Conservation (phyloP, 1,284 basidiomycete species). For the Leccinum pachyderme region DNA sequence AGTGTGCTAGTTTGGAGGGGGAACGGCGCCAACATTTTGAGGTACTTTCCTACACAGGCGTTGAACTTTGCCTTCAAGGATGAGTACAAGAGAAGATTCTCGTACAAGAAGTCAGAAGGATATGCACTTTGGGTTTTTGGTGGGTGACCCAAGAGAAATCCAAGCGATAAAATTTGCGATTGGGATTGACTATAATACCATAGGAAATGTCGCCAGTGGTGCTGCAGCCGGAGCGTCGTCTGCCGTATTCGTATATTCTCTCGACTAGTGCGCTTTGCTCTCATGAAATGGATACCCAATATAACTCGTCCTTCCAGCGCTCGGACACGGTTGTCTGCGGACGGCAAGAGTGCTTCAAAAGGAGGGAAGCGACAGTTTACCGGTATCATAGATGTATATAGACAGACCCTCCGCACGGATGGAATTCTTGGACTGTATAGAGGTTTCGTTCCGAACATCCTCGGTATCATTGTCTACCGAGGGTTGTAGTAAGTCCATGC, state of each 20-base stretch:
- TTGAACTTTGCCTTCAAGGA: slow-evolving; percentile 54
- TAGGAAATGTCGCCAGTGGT: slow-evolving; percentile 46
- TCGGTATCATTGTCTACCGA: slow-evolving; percentile 63
- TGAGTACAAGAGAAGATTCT: slow-evolving; percentile 48
- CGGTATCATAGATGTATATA: slow-evolving; percentile 47
- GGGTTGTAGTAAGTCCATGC: slow-evolving; percentile 45
- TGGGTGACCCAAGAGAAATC: neutral
- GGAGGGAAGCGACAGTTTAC: slow-evolving; percentile 45
- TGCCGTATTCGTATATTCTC: slow-evolving; percentile 56
- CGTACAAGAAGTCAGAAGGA: slow-evolving; percentile 53
- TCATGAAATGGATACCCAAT: neutral
- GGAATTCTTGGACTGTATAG: slow-evolving; percentile 56
- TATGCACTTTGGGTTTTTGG: slow-evolving; percentile 52
- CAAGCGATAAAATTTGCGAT: neutral
- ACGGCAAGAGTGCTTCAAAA: slow-evolving; percentile 45
- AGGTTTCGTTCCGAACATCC: slow-evolving; percentile 61
- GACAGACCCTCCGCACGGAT: slow-evolving; percentile 53
- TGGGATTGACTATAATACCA: neutral
- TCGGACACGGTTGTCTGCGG: slow-evolving; percentile 54
- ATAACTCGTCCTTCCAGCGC: slow-evolving; percentile 33
- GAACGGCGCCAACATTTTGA: slow-evolving; percentile 61
- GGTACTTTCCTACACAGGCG: slow-evolving; percentile 68
- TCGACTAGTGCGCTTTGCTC: slow-evolving; percentile 47
- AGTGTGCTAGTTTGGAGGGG: slow-evolving; percentile 53
- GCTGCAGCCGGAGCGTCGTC: slow-evolving; percentile 48